A percentile compares a stretch with the other conserved stretches of the same genome.
Evolutionary conservation across 2,329 filamentous ascomycete species (phyloP).

Genomic region (Teratosphaeria nubilosa): DNA sequence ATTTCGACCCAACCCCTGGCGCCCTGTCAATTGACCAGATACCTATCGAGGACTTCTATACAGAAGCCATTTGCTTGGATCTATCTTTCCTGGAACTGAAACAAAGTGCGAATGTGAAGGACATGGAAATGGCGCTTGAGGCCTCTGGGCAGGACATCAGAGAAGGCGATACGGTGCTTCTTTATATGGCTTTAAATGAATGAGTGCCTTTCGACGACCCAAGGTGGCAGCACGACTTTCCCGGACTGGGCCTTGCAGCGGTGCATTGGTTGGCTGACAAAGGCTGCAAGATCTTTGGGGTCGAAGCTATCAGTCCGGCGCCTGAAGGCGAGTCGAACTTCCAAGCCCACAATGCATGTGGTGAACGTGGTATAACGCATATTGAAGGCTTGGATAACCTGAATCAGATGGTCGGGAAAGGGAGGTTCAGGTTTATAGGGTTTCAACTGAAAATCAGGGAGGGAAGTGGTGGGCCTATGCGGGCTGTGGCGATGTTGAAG

Average conservation of each 20-base stretch:
- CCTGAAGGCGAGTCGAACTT: slow-evolving; percentile 20
- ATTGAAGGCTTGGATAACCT: slow-evolving; percentile 19
- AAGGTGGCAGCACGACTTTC: slow-evolving; percentile 21
- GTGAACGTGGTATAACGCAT: slow-evolving; percentile 18
- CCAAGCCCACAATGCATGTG: slow-evolving; percentile 19
- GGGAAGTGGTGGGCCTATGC: slow-evolving; percentile 20
- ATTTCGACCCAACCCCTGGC: slow-evolving; percentile 18
- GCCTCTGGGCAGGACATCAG: slow-evolving; percentile 15
- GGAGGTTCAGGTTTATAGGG: slow-evolving; percentile 16
- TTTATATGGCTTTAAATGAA: slow-evolving; percentile 20
- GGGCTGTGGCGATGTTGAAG: slow-evolving; percentile 17
- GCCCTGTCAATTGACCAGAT: slow-evolving; percentile 19
- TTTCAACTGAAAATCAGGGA: slow-evolving; percentile 19
- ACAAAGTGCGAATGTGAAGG: slow-evolving; percentile 12
- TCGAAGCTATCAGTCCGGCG: slow-evolving; percentile 18
- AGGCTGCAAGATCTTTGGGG: slow-evolving; percentile 20
- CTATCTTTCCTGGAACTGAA: slow-evolving; percentile 18
- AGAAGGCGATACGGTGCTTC: slow-evolving; percentile 15
- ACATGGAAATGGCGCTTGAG: slow-evolving; percentile 16
- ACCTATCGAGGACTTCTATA: slow-evolving; percentile 19
- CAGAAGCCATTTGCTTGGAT: slow-evolving; percentile 17
- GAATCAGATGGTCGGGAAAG: slow-evolving; percentile 15
- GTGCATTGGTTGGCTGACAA: slow-evolving; percentile 19
- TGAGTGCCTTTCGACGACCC: slow-evolving; percentile 15
- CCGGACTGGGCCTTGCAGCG: slow-evolving; percentile 14